Evolutionary conservation across 1,284 basidiomycete genomes (phyloP), one percentile per base, ranked within the genome.

Genomic region (Phellopilus nigrolimitatus): DNA sequence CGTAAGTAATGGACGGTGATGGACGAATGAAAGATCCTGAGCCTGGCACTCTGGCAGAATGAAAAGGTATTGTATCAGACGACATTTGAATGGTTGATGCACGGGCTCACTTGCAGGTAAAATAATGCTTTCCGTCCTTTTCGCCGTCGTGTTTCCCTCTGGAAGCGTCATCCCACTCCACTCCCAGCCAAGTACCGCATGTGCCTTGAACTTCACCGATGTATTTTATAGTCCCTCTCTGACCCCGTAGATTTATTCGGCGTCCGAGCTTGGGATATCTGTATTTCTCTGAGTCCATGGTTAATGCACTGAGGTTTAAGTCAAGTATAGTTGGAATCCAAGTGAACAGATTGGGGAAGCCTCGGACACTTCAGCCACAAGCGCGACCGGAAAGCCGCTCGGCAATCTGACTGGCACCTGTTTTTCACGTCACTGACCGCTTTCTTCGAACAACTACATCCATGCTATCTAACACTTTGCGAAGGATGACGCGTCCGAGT

Each of bases 81-180:
- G 48, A 49, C 24, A 17, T 53, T 49, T 42, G 41, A 33, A 41
- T 38, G 19, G 28, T 17, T 33, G 8, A 13, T 19, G 19, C 45
- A 37, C 19, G 22, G 15, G 33, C 82, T 72, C 68, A 91, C 90
- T 76, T 68, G 69, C 87, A 89, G 42, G 68, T 64, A 64, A 98
- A 99, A 67, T 97, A 95, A 30, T 73, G 75, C 50, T 72, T 78
- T 30, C 83, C 88, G 57, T 90, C 82, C 65, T 88, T 90, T 51
- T 73, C 66, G 9, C 95, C 95, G 59, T 86, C 80, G 64, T 98
- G 94, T 67, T 89, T 95, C 22, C 95, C 95, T 47, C 90, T 77
- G 1, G 64, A 55, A 4, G 84, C 75, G 62, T 93, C 84, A 62
- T 99, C 95, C 91, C 95, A 99, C 70, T 98, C 95, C 46, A 98